These are phyloP conservation scores for Wallacemonas rigidus DNA, from an alignment of 208 protist genomes.

Conservation along the genomic window DNA sequence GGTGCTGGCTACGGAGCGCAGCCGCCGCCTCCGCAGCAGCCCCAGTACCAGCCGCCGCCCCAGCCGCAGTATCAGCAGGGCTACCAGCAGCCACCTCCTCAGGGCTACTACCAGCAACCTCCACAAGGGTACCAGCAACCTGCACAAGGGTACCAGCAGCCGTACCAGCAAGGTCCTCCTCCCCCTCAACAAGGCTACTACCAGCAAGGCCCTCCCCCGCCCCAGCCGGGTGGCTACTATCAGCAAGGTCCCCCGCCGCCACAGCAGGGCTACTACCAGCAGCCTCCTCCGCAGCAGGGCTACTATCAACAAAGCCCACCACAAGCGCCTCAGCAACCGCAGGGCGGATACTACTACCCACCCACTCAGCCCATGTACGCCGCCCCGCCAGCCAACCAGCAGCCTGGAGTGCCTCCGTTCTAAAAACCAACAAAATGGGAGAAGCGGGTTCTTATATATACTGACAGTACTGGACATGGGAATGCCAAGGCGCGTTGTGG, in stretches of 20 bases:
- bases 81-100: slow-evolving; percentile 12
- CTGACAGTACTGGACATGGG: neutral
- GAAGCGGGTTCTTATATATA: neutral
- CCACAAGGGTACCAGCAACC: slow-evolving; percentile 8
- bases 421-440: neutral
- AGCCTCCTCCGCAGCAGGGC: slow-evolving; percentile 1
- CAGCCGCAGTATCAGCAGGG: slow-evolving; percentile 25
- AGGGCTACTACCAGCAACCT: slow-evolving; percentile 7
- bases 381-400: neutral
- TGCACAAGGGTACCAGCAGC: neutral
- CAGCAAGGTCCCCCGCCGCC: slow-evolving; percentile 8
- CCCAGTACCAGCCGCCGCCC: slow-evolving; percentile 18
- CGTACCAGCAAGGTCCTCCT: slow-evolving; percentile 17
- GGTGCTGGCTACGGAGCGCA: too few species aligned
- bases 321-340: slow-evolving; percentile 22
- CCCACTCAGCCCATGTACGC: slow-evolving; percentile 16
- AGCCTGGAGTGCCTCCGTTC: slow-evolving; percentile 1
- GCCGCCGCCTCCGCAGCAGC: slow-evolving; percentile 15
- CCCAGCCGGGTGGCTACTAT: neutral
- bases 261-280: slow-evolving; percentile 13
- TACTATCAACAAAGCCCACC: slow-evolving; percentile 2
- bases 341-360: slow-evolving; percentile 17
- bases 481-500: too few species aligned
- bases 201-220: slow-evolving; percentile 14
- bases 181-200: slow-evolving; percentile 20